Evolutionary conservation across 306 rosid genomes (phyloP), one percentile per base, ranked within the genome.

Genomic region (Acacia confusa): DNA sequence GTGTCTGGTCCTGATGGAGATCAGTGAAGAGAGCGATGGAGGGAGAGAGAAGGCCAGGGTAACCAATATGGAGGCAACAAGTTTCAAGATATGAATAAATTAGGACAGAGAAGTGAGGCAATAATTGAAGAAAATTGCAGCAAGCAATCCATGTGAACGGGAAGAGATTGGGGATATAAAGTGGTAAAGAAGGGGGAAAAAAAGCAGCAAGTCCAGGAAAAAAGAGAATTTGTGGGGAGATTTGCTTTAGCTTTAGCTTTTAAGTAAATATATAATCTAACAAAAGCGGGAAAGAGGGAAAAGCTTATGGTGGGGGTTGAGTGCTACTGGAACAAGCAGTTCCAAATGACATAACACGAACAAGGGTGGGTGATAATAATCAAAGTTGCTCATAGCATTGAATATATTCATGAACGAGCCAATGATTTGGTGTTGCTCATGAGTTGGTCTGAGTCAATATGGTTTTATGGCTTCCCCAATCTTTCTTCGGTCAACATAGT

Each of bases 91-190:
- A 66, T 6, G 45, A 30, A 48, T 30, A 63, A 11, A 13, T 61
- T 13, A 30, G 22, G 40, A 68, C 45, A 73, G 72, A 73, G 40
- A 72, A 25, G 44, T 0, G 55, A 0, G 73, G 41, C 34, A 85
- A 85, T 82, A 67, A 79, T 85, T 82, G 84, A 38, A 24, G 41
- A 25, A 82, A 38, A 17, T 43, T 78, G 25, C 24, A 70, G 83
- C 50, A 65, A 80, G 75, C 86, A 76, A 61, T 73, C 79, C 79
- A 83, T 83, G 87, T 83, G 87, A 86, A 81, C 36, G 73, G 34
- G 72, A 36, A 47, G 66, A 43, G 77, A 4, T 7, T 55, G 55
- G 22, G 63, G 85, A 83, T 83, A 72, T 73, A 83, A 86, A 83
- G 87, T 50, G 0, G 47, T 69, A 45, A 75, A 75, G 64, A 77